phyloP scores from a whole-genome alignment of 768 basidiomycete species.

The Jaapia argillacea region DNA sequence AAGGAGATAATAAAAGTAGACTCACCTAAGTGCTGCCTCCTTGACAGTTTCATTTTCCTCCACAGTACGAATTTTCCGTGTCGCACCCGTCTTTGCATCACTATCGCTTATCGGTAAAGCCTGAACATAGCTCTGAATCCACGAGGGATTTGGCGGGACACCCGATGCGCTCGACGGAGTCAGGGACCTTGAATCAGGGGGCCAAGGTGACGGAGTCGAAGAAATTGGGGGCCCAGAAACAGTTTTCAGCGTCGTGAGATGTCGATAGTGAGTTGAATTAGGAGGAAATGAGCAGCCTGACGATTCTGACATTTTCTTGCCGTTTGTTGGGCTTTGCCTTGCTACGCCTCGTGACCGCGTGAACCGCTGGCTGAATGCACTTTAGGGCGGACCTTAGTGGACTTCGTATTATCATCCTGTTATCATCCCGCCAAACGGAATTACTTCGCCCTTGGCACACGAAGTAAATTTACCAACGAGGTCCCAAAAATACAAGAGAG shows the following conservation, averaged over 20 bases:
- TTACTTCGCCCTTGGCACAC: no score
- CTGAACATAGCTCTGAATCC: conserved; percentile 11
- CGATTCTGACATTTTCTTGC: conserved; percentile 22
- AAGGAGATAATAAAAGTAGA: conserved; percentile 12
- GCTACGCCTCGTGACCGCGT: conserved; percentile 28
- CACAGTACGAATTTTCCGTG: conserved; percentile 27
- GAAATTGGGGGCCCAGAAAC: neutral
- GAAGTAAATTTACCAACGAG: no score
- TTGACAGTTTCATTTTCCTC: conserved; percentile 43
- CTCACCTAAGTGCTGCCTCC: conserved; percentile 41
- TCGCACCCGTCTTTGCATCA: conserved; percentile 3
- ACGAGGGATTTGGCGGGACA: neutral
- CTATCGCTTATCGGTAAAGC: conserved; percentile 8
- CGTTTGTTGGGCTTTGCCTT: conserved; percentile 21
- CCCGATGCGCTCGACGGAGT: neutral
- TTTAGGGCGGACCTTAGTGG: conserved; percentile 20
- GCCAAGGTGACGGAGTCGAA: neutral
- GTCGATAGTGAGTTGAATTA: neutral
- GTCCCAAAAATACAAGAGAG: no score
- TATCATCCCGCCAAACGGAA: no score
- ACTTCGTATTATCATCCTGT: no score
- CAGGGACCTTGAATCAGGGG: neutral
- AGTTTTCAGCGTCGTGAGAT: neutral
- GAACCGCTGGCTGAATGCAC: conserved; percentile 13
- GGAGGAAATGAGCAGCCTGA: conserved; percentile 16